Evolutionary conservation across 352 stramenopile genomes (phyloP), one percentile per base, ranked within the genome.

Genomic region (Aphanomyces invadans): DNA sequence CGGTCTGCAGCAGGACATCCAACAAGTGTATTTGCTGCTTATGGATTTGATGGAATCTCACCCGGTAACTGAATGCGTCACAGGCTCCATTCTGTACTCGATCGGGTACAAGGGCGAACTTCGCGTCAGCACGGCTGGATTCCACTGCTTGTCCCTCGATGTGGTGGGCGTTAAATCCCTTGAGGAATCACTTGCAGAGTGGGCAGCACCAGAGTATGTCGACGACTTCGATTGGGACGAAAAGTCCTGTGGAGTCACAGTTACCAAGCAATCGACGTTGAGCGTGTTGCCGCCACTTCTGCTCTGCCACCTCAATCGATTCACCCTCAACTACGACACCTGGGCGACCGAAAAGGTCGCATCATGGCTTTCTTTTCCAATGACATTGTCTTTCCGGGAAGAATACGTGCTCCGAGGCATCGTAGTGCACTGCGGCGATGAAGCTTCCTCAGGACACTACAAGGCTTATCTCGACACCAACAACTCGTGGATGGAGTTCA

Each of bases 141-240:
- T 62, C 25, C 33, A 46, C 36, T 62, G 53, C 53, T 15, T 62
- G 25, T 62, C 53, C 9, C 32, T 62, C n/a, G 53, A 62, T 26
- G 53, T 62, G n/a, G 29, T 48, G 23, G 17, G 33, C 9, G 12
- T 46, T 7, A n/a, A 15, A 21, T 49, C 53, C 19, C n/a, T 62
- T 4, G 53, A 62, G 15, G 53, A 62, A n/a, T 62, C 53, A n/a
- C 31, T 62, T 3, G 53, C 31, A 2, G n/a, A 21, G 36, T 62
- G 53, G 53, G 15, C 53, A 0, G 21, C 29, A 4, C 28, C 53
- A 3, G 53, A 62, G 4, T 1, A n/a, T 4, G 46, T 62, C 29
- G 19, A 21, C 4, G 53, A 26, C 12, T 62, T 62, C 26, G 53
- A 44, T 12, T 62, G 53, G 53, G 53, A 62, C 21, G 31, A 44